Base-by-base conservation (phyloP, 768 basidiomycete genomes). In the Pleurotus citrinopileatus region DNA sequence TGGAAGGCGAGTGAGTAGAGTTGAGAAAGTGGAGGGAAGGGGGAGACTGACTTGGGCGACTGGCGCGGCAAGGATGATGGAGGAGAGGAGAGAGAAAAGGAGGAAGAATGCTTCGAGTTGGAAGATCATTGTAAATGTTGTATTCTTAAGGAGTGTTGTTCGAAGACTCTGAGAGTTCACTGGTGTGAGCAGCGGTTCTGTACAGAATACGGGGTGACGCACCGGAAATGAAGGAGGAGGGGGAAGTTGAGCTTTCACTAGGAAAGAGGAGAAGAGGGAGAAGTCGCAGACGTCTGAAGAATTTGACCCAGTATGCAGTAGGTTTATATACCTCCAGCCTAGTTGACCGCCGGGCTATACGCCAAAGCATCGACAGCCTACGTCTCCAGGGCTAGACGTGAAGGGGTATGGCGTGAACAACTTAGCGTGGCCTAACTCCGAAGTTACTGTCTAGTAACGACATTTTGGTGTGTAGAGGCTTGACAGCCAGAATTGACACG, bases 221-320 rank as follows among this genome's bases (percentile, higher is more conserved):
- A 47, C 10, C 10, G 19, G 22, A 22, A 51, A 19, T 10, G 19
- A 37, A n/a, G 22, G 10, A 51, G 37, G 48, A 34, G n/a, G n/a
- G n/a, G n/a, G n/a, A n/a, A n/a, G n/a, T n/a, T n/a, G 23, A 51
- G 48, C 48, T 32, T 78, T 98, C 67, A 66, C 77, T 3, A 96
- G 97, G 8, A 94, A 89, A 73, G 96, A 98, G 69, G 95, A 97
- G 73, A 84, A 86, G n/a, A 61, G 92, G 95, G 94, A 98, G 75
- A 79, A 96, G 53, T 98, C 98, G 97, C 97, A 99, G 73, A 83
- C 48, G n/a, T 34, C 34, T 51, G 48, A 36, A 20, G 48, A 51
- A 23, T n/a, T 36, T 8, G 2, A 20, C 4, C 4, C 12, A 20
- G 10, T 19, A 10, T 17, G 8, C 3, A n/a, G 19, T 9, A 10